Conservation (phyloP, 2,329 filamentous ascomycete genomes). For the Metarhizium robertsii region DNA sequence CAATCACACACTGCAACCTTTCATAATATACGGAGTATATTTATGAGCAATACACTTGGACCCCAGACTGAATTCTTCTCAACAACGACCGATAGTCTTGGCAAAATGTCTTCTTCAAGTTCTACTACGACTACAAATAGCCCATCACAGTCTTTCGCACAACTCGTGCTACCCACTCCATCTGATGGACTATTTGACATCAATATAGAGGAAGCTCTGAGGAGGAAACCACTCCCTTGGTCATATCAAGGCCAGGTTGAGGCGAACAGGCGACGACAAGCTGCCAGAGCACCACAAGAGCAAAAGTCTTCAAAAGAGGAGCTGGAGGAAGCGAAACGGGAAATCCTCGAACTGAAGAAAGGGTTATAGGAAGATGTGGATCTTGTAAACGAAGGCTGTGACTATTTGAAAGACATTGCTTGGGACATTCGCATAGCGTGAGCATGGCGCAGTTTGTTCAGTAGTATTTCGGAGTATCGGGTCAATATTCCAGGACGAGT, state of each 20-base stretch:
- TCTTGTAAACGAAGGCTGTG: neutral
- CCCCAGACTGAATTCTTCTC: neutral
- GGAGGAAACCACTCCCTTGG: conserved; percentile 33
- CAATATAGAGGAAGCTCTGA: conserved; percentile 32
- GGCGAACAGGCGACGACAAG: conserved; percentile 19
- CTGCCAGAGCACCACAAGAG: conserved; percentile 15
- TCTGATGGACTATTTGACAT: conserved; percentile 15
- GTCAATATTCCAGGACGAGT: neutral
- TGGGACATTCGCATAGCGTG: neutral
- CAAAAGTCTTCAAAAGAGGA: conserved; percentile 26
- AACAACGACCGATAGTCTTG: neutral
- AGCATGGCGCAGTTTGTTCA: neutral
- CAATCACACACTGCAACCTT: too few species aligned
- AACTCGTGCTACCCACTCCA: neutral
- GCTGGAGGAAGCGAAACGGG: conserved; percentile 37
- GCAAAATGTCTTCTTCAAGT: neutral
- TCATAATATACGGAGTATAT: too few species aligned
- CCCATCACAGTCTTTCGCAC: neutral
- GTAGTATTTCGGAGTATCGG: neutral
- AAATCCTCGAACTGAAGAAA: conserved; percentile 31
- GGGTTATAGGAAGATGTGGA: conserved; percentile 2
- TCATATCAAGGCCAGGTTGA: conserved; percentile 27
- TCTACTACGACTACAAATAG: neutral
- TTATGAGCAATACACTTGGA: neutral
- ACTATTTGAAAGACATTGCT: neutral